Conservation (phyloP, 1,284 basidiomycete genomes). For the Puccinia hordei region DNA sequence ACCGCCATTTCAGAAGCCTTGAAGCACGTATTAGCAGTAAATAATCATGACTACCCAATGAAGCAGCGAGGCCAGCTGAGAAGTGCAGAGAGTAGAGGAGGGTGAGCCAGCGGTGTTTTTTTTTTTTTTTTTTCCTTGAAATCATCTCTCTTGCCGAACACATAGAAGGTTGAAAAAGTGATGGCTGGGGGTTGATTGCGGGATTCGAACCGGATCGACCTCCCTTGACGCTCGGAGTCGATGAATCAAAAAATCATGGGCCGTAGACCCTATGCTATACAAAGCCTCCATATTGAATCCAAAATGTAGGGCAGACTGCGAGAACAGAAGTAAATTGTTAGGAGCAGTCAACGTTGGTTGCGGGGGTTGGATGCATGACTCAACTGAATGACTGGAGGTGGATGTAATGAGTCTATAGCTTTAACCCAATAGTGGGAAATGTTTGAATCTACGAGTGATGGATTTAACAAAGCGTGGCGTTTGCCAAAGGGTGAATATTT, state of each 20-base stretch:
- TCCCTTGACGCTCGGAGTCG: conserved; percentile 36
- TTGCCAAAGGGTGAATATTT: conserved; percentile 42
- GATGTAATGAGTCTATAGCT: conserved; percentile 44
- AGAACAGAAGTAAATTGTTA: background rate
- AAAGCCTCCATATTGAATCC: conserved; percentile 49
- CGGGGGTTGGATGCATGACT: background rate
- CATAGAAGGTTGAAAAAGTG: conserved; percentile 46
- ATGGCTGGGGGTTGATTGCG: conserved; percentile 43
- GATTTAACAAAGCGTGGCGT: conserved; percentile 25
- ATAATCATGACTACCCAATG: conserved; percentile 43
- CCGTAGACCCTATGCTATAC: conserved; percentile 49
- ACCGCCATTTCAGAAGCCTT: conserved; percentile 41
- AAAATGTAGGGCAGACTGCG: conserved; percentile 43
- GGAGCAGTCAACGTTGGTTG: background rate
- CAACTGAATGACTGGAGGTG: conserved; percentile 47
- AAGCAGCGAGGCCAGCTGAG: conserved; percentile 39
- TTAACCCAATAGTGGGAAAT: conserved; percentile 40
- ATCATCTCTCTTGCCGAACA: conserved; percentile 28
- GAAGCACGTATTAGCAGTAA: conserved; percentile 39
- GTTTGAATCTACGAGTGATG: conserved; percentile 38
- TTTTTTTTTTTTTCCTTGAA: background rate
- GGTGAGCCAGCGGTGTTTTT: background rate
- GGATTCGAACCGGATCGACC: conserved; percentile 39
- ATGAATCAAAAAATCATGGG: conserved; percentile 41
- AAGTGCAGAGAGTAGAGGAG: background rate